phyloP scores from a whole-genome alignment of 1,284 basidiomycete genomes.

The Ustilago bromivora region DNA sequence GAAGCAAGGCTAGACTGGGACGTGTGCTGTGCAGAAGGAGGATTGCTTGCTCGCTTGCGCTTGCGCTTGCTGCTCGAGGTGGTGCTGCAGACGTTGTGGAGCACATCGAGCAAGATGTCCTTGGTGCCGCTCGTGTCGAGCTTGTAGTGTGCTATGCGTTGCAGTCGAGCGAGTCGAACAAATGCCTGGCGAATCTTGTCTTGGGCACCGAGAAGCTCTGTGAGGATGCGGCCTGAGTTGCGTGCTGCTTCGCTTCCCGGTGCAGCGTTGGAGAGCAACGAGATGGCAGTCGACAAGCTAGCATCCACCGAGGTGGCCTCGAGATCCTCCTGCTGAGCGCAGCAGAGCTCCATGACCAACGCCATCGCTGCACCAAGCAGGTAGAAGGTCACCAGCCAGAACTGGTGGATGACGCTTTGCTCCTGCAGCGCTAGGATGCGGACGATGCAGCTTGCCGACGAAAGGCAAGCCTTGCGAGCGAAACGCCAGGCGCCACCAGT shows the following conservation, averaged over 20 bases:
- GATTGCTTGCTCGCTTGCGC: conserved; percentile 24
- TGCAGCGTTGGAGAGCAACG: conserved; percentile 41
- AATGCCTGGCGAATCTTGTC: conserved; percentile 42
- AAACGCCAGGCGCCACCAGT: conserved; percentile 52
- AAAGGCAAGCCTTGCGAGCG: conserved; percentile 47
- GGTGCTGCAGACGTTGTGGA: conserved; percentile 30
- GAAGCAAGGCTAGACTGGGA: conserved; percentile 34
- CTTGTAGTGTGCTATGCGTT: conserved; percentile 37
- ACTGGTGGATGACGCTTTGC: conserved; percentile 54
- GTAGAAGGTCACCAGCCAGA: conserved; percentile 65
- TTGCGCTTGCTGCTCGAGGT: conserved; percentile 30
- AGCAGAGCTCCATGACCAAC: conserved; percentile 51
- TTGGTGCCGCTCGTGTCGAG: conserved; percentile 39
- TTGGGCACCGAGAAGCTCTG: conserved; percentile 40
- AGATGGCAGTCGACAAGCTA: conserved; percentile 34
- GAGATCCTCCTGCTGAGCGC: conserved; percentile 34
- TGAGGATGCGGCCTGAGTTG: conserved; percentile 48
- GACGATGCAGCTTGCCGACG: conserved; percentile 47
- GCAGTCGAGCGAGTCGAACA: conserved; percentile 31
- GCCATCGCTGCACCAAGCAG: conserved; percentile 58
- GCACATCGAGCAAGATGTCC: conserved; percentile 44
- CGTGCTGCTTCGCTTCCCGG: conserved; percentile 45
- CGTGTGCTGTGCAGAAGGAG: conserved; percentile 24
- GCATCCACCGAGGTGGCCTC: conserved; percentile 31
- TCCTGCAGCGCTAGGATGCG: conserved; percentile 47